A percentile compares a stretch with the other conserved stretches of the same genome.
phyloP scores from a whole-genome alignment of 1,284 basidiomycete species.

The Fomes fomentarius region DNA sequence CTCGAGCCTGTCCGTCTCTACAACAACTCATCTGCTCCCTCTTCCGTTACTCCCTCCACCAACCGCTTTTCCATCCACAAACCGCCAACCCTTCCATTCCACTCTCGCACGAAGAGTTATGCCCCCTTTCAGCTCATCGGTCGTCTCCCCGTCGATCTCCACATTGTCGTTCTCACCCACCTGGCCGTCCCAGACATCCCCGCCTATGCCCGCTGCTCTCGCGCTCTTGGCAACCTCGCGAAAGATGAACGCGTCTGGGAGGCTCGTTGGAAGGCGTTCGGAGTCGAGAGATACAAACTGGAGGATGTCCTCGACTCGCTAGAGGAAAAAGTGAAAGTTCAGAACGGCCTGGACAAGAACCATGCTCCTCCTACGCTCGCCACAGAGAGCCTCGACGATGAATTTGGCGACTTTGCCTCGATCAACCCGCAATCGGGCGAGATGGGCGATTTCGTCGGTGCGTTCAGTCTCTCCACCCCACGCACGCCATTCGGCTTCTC shows the following conservation, averaged over 20 bases:
- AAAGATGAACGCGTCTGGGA: conserved; percentile 80
- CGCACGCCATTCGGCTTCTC: conserved; percentile 14
- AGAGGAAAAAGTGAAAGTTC: conserved; percentile 46
- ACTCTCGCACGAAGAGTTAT: conserved; percentile 28
- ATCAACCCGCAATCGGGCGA: conserved; percentile 48
- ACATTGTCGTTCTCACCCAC: conserved; percentile 71
- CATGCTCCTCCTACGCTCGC: conserved; percentile 57
- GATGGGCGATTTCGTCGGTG: conserved; percentile 62
- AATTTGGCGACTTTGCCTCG: conserved; percentile 88
- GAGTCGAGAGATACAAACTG: conserved; percentile 50
- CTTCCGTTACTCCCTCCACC: conserved; percentile 25
- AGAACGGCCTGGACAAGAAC: conserved; percentile 40
- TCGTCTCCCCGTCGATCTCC: conserved; percentile 75
- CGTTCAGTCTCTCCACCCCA: conserved; percentile 26
- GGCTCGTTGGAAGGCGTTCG: conserved; percentile 65
- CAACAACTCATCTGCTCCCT: conserved; percentile 32
- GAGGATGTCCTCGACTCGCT: conserved; percentile 61
- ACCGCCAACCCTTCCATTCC: conserved; percentile 2
- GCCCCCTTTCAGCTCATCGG: conserved; percentile 61
- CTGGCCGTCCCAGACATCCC: conserved; percentile 82
- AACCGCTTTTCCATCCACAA: conserved; percentile 23
- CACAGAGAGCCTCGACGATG: conserved; percentile 68
- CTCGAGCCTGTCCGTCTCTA: conserved; percentile 80
- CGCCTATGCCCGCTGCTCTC: conserved; percentile 69
- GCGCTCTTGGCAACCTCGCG: conserved; percentile 66